Evolutionary conservation across 192 early-diverging fungal species (phyloP).

Genomic region (Backusella macrospora): DNA sequence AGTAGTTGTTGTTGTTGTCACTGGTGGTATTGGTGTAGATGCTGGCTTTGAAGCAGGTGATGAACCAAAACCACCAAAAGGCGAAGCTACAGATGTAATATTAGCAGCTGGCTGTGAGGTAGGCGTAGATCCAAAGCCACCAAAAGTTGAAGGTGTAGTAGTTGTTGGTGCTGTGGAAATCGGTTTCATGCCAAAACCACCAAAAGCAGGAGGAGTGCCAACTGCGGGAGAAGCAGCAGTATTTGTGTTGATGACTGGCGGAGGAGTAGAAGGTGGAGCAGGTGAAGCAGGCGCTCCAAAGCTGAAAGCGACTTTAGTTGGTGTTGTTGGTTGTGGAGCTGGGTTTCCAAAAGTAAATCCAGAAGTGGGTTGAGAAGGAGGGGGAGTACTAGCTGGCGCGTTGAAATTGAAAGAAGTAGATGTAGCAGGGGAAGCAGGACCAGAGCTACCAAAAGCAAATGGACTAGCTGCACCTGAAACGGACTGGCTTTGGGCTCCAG

Average conservation of each 20-base stretch:
- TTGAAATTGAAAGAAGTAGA: background rate
- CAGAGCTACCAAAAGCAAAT: background rate
- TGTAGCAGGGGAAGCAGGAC: slow-evolving; percentile 3
- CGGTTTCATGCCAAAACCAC: background rate
- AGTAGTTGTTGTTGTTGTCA: background rate
- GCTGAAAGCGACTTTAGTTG: background rate
- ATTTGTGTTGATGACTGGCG: background rate
- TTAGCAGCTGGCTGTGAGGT: background rate
- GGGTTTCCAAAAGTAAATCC: background rate
- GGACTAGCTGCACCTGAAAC: background rate
- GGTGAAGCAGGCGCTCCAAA: slow-evolving; percentile 7
- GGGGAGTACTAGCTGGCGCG: background rate
- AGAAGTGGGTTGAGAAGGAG: background rate
- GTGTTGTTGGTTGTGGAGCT: background rate
- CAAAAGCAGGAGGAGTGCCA: background rate
- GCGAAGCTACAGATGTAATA: background rate
- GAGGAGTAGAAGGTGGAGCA: background rate
- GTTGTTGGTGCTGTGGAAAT: slow-evolving; percentile 5
- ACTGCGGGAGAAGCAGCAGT: background rate
- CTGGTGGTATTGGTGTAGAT: slow-evolving; percentile 14
- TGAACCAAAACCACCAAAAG: background rate
- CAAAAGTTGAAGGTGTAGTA: background rate
- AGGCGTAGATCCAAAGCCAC: background rate
- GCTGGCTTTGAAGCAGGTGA: background rate
- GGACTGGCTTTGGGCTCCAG: background rate